Base-by-base conservation (phyloP, 345 rosid species). In the Toxicodendron radicans region DNA sequence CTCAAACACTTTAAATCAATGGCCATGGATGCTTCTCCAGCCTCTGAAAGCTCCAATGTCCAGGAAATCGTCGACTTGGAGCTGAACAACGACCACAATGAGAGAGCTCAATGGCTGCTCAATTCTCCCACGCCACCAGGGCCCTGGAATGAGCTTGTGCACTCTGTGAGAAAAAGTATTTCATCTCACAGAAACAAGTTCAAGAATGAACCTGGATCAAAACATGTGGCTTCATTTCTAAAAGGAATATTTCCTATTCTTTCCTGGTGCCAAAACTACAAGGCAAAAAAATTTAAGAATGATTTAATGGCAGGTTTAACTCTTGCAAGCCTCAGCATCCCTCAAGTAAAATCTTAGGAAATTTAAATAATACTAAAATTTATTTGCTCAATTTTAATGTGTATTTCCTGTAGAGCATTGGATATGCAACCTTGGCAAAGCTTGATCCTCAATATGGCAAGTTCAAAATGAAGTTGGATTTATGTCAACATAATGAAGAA, bases 281-380 rank as follows among this genome's bases (percentile, higher is more conserved):
- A 84, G 32, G 70, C 76, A 12, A 59, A 82, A 0, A 84, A 85
- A 72, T 87, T 95, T 84, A 95, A 87, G 87, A 87, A 77, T 32
- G 99, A 95, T 64, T 76, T 95, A 53, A 54, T 95, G 86, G 95
- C 95, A 2, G 97, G 97, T 68, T 82, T 95, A 58, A 95, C 99
- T 68, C 97, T 95, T 10, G 97, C 99, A 33, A 95, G 99, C 83
- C 95, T 95, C 70, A 86, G 97, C 90, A 95, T 92, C 79, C 99
- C 99, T 13, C 99, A 92, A 89, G 98, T 94, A 79, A 45, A 58
- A 59, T 10, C 13, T 64, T 13, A 17, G 12, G 8, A 10, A 23
- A 14, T 3, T 1, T 3, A 11, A 41, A 41, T 18, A 20, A 0
- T 20, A n/a, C 8, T 10, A 45, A 10, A 14, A 35, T 32, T 67